phyloP scores from a whole-genome alignment of 2,329 filamentous ascomycete genomes.

The Colletotrichum limetticola region DNA sequence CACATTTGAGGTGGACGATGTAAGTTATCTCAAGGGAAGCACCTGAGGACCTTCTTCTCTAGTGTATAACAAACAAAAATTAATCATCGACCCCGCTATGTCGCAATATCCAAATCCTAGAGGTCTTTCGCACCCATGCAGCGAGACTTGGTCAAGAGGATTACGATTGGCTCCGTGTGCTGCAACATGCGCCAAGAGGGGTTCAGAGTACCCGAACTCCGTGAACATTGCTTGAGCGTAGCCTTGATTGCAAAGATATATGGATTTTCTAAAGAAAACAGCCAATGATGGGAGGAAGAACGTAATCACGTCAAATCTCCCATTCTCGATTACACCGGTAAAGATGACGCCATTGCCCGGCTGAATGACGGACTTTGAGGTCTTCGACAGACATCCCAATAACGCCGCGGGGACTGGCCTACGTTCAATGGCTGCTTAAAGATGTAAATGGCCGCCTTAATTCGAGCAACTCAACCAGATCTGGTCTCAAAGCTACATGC shows the following conservation, averaged over 20 bases:
- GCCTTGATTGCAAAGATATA: background rate
- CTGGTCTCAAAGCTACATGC: no score
- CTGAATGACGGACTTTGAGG: background rate
- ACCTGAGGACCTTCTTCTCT: no score
- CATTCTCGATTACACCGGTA: background rate
- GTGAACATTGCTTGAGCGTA: background rate
- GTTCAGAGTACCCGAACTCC: background rate
- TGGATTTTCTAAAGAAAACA: background rate
- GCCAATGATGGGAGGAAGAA: background rate
- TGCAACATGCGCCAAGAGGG: background rate
- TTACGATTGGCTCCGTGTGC: background rate
- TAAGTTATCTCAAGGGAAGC: no score
- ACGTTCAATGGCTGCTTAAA: no score
- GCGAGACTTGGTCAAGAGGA: background rate
- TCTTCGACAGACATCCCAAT: background rate
- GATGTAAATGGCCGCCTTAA: no score
- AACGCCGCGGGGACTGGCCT: no score
- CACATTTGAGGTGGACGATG: no score
- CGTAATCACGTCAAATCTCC: no score
- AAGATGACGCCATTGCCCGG: background rate
- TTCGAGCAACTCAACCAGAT: no score
- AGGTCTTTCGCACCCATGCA: no score
- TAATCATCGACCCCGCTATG: constrained; percentile 12
- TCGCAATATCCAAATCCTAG: background rate
- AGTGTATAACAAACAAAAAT: no score